Base-by-base conservation (phyloP, 306 rosid species). In the Sindora glabra region DNA sequence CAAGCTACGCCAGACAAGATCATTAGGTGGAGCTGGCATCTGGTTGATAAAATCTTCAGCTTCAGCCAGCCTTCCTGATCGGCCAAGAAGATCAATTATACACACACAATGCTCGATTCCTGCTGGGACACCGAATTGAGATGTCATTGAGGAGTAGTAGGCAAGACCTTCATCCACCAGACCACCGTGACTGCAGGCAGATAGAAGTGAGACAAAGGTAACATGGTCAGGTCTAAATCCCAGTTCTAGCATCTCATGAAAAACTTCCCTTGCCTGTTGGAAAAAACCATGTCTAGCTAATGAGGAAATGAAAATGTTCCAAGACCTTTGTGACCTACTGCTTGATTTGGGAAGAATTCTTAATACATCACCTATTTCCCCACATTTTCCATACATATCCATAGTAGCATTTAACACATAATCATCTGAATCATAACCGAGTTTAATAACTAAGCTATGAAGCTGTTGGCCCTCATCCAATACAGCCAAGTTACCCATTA, bases 371-470 rank as follows among this genome's bases (percentile, higher is more conserved):
- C 83, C 86, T 53, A 88, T 72, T 65, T 85, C 92, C 45, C 96
- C 95, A 59, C 98, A 92, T 75, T 88, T 92, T 70, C 86, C 98
- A 62, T 88, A 88, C 98, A 92, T 92, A 74, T 83, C 96, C 98
- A 92, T 92, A 18, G 77, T 78, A 68, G 92, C 80, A 74, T 86
- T 88, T 55, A 79, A 62, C 54, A 86, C 79, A 22, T 76, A 92
- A 74, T 79, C 71, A 58, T 88, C 87, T 18, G 77, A 77, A 33
- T 86, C 83, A n/a, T 81, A 67, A 30, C 96, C 96, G 25, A 80
- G 86, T 73, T 92, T 92, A 49, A 81, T 62, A 24, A 76, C 74
- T 77, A 87, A 68, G 39, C 83, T 64, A 55, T 92, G 96, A 40
- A 88, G 85, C 62, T 92, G 96, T 50, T 88, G 86, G 16, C 98